Base-by-base conservation (phyloP, 2,329 filamentous ascomycete species). In the Monosporascus sp. region DNA sequence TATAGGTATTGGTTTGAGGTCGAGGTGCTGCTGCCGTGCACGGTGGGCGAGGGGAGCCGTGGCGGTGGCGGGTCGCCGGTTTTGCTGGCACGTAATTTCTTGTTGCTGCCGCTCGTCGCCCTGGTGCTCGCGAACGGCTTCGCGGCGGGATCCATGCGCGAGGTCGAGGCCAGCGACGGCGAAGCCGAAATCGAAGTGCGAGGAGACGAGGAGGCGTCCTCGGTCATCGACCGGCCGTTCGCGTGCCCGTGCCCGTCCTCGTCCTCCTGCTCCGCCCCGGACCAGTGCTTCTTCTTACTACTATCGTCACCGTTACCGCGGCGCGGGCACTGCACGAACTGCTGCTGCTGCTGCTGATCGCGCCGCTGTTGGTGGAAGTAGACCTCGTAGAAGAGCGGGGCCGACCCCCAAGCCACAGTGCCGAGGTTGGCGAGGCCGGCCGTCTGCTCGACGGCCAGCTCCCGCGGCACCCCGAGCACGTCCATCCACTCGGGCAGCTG, bases 401-500 rank as follows among this genome's bases (percentile, higher is more conserved):
- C 64, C 2, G 59, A 58, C 17, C 58, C 54, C 44, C 56, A 62
- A 22, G 41, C 31, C 41, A 61, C 57, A 27, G 56, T 58, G 50
- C 75, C 75, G 2, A 78, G 55, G 57, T 72, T 74, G 17, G 53
- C 61, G 62, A 78, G 70, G 7, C 68, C 69, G 5, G 55, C 57
- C 2, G 70, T 72, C 51, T 78, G 68, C 37, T 71, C 67, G 6
- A 66, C 56, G 3, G 57, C 59, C 14, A 80, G 65, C 50, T 70
- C 59, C 6, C 76, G 74, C 3, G 78, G 76, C 3, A 77, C 66
- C 24, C 72, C 75, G 36, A 69, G 53, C 11, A 79, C 61, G 5
- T 74, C 65, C 4, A 80, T 56, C 69, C 75, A 75, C 1, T 67
- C 62, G 0, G 79, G 79, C 0, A 83, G 72, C 55, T 81, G 70